Percentiles rank a stretch among this genome's conserved stretches.
Conservation (phyloP, 2,329 filamentous ascomycete genomes). For the Hymenoscyphus infarciens region DNA sequence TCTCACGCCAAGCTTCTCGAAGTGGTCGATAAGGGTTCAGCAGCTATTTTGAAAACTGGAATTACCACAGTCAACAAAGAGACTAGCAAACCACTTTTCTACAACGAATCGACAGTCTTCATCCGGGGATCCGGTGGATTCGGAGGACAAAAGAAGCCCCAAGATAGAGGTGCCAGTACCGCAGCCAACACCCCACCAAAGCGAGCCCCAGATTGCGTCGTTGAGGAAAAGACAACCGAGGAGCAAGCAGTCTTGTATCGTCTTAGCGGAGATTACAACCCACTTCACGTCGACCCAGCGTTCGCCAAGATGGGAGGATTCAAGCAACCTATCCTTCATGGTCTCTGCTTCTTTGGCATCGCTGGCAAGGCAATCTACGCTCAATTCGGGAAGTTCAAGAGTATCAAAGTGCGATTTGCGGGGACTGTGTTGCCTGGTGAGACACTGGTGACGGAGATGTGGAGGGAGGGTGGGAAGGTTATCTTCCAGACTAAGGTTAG, state of each 20-base stretch:
- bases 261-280: slow-evolving; percentile 91
- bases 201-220: slow-evolving; percentile 73
- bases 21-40: slow-evolving; percentile 92
- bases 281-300: slow-evolving; percentile 88
- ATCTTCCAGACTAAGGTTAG: slow-evolving; percentile 86
- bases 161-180: slow-evolving; percentile 75
- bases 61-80: slow-evolving; percentile 80
- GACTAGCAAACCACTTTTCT: slow-evolving; percentile 88
- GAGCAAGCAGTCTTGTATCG: slow-evolving; percentile 94
- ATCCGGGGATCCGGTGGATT: slow-evolving; percentile 89
- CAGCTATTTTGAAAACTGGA: slow-evolving; percentile 76
- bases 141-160: slow-evolving; percentile 73
- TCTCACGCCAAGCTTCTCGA: slow-evolving; percentile 81
- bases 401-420: slow-evolving; percentile 89
- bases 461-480: slow-evolving; percentile 77
- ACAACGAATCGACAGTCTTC: slow-evolving; percentile 94
- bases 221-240: slow-evolving; percentile 81
- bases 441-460: slow-evolving; percentile 92
- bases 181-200: slow-evolving; percentile 74
- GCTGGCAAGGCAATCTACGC: slow-evolving; percentile 86
- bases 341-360: slow-evolving; percentile 92
- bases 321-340: slow-evolving; percentile 90
- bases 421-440: slow-evolving; percentile 82
- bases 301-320: slow-evolving; percentile 97
- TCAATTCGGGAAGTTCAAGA: slow-evolving; percentile 78